These are phyloP conservation scores for Suillus fuscotomentosus DNA, from an alignment of 768 basidiomycete genomes.

Conservation along the genomic window DNA sequence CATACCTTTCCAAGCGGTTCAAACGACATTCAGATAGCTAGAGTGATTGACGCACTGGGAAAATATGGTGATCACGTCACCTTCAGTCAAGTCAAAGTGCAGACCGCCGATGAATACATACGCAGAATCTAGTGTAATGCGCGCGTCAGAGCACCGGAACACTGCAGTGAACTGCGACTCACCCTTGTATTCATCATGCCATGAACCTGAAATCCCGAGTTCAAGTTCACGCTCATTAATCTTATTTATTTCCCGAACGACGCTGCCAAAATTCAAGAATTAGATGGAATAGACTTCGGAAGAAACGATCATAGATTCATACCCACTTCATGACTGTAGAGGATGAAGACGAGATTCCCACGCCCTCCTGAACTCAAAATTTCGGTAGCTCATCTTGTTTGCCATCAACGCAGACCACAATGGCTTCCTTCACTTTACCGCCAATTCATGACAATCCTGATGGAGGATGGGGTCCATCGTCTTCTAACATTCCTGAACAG, in stretches of 20 bases:
- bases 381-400: slow-evolving; percentile 13
- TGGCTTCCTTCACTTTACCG: slow-evolving; percentile 85
- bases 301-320: slow-evolving; percentile 3
- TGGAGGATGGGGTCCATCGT: slow-evolving; percentile 89
- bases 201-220: slow-evolving; percentile 70
- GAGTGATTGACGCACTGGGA: slow-evolving; percentile 73
- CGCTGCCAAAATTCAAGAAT: slow-evolving; percentile 44
- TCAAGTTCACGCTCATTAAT: slow-evolving; percentile 92
- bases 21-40: background rate
- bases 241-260: slow-evolving; percentile 89
- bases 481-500: slow-evolving; percentile 79
- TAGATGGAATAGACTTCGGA: slow-evolving; percentile 2
- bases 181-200: slow-evolving; percentile 97
- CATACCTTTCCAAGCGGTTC: slow-evolving; percentile 59
- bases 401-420: slow-evolving; percentile 28
- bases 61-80: slow-evolving; percentile 95
- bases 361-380: slow-evolving; percentile 14
- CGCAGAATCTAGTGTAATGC: slow-evolving; percentile 68
- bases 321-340: slow-evolving; percentile 68
- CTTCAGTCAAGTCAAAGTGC: slow-evolving; percentile 87
- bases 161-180: slow-evolving; percentile 1
- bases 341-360: slow-evolving; percentile 7
- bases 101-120: slow-evolving; percentile 94
- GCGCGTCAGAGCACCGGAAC: background rate
- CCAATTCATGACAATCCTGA: slow-evolving; percentile 90